Evolutionary conservation across 139 green algal genomes (phyloP).

Genomic region (Coccomyxa sp.): DNA sequence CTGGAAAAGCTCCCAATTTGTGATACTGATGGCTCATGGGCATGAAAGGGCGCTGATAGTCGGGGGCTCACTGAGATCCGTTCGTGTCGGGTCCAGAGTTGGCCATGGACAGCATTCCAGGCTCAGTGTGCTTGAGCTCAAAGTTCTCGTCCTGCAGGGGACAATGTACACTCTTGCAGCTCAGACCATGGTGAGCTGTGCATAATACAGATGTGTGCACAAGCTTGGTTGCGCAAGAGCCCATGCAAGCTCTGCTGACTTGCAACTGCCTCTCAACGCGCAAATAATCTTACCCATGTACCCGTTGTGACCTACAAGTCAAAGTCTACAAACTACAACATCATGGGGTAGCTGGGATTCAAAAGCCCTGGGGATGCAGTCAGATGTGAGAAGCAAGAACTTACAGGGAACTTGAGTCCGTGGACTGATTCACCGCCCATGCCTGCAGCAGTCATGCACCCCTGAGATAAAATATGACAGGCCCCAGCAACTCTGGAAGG

Average conservation of each 20-base stretch:
- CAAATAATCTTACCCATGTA: too few relatives aligned
- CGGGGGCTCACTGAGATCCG: constrained; percentile 40
- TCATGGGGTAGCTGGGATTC: constrained; percentile 52
- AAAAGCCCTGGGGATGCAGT: constrained; percentile 41
- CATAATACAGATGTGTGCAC: too few relatives aligned
- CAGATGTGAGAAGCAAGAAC: neutral
- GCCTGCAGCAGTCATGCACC: too few relatives aligned
- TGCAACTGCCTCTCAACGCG: too few relatives aligned
- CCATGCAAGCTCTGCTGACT: too few relatives aligned
- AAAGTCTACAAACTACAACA: constrained; percentile 65
- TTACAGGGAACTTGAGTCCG: constrained; percentile 65
- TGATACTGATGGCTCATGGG: neutral
- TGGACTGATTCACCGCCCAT: constrained; percentile 90
- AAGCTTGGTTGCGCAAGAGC: too few relatives aligned
- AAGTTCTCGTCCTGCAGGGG: constrained; percentile 78
- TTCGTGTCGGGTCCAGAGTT: constrained; percentile 66
- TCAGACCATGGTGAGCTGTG: too few relatives aligned
- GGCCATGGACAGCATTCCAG: constrained; percentile 82
- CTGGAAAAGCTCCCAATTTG: too few relatives aligned
- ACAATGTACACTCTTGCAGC: constrained; percentile 30
- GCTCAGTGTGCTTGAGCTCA: constrained; percentile 68
- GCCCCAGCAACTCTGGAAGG: too few relatives aligned
- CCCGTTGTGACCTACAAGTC: too few relatives aligned
- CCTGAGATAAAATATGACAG: too few relatives aligned
- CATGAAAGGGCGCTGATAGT: neutral